Evolutionary conservation across 2,329 filamentous ascomycete genomes (phyloP), one percentile per base, ranked within the genome.

Genomic region (Pseudogymnoascus sp.): DNA sequence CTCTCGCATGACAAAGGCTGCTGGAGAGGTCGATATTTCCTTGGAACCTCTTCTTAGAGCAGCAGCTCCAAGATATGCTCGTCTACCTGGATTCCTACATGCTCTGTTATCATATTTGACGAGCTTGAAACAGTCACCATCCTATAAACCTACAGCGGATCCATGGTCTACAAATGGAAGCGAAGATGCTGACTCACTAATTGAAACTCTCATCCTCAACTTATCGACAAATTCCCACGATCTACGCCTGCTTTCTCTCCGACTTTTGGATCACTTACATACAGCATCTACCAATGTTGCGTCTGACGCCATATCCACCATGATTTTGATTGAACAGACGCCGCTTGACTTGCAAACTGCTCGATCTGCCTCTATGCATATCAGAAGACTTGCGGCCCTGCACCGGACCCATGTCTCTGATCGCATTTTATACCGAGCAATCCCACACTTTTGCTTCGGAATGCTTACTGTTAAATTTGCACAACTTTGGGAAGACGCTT

Each of bases 371-470:
- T 88, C 90, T 1, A 96, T 97, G 83, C 87, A 93, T 66, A 83
- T 97, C 62, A 88, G 93, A 56, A 92, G 91, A 70, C 81, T 75
- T 7, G 88, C 82, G 1, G 76, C 81, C 15, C 73, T 80, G 19
- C 75, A 76, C 13, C 77, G 81, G 62, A 76, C 76, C 31, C 96
- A 95, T 72, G 76, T 82, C 5, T 77, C 83, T 1, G 80, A 83
- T 38, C 83, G 83, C 1, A 90, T 88, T 84, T 77, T 96, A 67
- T 80, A 83, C 64, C 82, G 83, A 69, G 85, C 91, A 6, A 82
- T 97, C 31, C 90, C 93, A 0, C 82, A 85, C 0, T 97, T 93
- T 70, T 87, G 91, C 69, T 96, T 97, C 69, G 95, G 95, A 59
- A 83, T 97, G 75, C 82, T 97, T 65, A 95, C 93, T 0, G 86